A percentile compares a stretch with the other conserved stretches of the same genome.
These are phyloP conservation scores for Ustilago hordei DNA, from an alignment of 1,284 basidiomycete genomes.

Conservation along the genomic window DNA sequence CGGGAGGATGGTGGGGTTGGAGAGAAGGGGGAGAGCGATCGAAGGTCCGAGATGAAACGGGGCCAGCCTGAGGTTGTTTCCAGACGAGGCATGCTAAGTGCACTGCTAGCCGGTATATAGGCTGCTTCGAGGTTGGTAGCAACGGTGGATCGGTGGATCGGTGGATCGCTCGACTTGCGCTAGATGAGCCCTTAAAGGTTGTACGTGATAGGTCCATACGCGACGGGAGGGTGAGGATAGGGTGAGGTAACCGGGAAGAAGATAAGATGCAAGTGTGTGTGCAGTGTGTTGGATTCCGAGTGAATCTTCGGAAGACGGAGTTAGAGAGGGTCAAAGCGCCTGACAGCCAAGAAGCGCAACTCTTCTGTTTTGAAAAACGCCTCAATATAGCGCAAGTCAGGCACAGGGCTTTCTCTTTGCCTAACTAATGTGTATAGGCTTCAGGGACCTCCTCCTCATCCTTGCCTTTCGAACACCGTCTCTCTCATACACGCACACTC, in stretches of 20 bases:
- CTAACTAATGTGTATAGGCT: neutral
- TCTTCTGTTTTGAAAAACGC: neutral
- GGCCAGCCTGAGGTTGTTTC: constrained; percentile 47
- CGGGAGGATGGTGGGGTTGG: constrained; percentile 22
- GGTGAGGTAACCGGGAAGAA: neutral
- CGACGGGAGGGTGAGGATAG: too few relatives aligned
- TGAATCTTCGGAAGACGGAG: constrained; percentile 1
- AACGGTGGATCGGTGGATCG: too few relatives aligned
- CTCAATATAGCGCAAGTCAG: neutral
- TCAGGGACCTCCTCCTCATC: neutral
- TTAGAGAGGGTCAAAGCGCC: neutral
- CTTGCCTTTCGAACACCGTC: neutral
- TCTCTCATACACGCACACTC: neutral
- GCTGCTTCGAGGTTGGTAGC: too few relatives aligned
- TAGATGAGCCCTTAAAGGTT: too few relatives aligned
- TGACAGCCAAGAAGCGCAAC: neutral
- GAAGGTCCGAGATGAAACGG: constrained; percentile 21
- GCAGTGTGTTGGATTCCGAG: neutral
- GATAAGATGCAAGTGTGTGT: neutral
- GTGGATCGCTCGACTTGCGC: too few relatives aligned
- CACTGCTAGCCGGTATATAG: neutral
- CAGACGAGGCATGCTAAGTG: constrained; percentile 41
- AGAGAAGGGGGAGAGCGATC: constrained; percentile 16
- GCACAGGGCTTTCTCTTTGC: neutral
- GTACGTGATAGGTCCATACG: too few relatives aligned